Conservation (phyloP, 2,329 filamentous ascomycete species). For the Nemania abortiva region DNA sequence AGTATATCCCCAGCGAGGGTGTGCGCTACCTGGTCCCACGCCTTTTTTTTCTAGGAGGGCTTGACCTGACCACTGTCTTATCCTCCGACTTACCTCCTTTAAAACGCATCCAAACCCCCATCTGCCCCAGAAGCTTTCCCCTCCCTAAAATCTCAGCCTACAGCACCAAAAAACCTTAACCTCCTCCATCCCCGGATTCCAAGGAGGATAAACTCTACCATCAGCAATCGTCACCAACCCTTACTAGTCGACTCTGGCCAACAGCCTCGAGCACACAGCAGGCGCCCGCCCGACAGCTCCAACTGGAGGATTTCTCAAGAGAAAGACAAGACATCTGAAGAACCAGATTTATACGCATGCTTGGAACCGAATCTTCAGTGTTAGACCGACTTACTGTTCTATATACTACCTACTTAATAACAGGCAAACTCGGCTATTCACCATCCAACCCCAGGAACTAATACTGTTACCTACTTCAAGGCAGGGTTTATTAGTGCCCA, state of each 20-base stretch:
- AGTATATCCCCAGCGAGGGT: conserved; percentile 37
- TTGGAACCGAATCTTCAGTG: conserved; percentile 1
- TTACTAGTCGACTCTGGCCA: conserved; percentile 8
- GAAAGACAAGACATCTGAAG: neutral
- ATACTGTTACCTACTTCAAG: conserved; percentile 10
- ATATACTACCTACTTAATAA: conserved; percentile 5
- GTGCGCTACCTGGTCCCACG: conserved; percentile 28
- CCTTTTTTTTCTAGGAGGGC: conserved; percentile 32
- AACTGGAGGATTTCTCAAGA: conserved; percentile 7
- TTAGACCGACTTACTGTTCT: conserved; percentile 6
- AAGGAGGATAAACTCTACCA: conserved; percentile 23
- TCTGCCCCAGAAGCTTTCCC: conserved; percentile 49
- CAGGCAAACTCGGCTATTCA: conserved; percentile 4
- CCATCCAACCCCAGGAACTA: conserved; percentile 4
- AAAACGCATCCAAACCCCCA: conserved; percentile 53
- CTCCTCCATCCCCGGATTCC: conserved; percentile 31
- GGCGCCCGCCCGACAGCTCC: neutral
- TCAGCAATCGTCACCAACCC: conserved; percentile 8
- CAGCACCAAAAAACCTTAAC: conserved; percentile 38
- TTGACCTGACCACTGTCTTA: conserved; percentile 34
- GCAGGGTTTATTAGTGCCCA: conserved; percentile 43
- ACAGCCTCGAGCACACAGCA: conserved; percentile 12
- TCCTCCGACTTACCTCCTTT: conserved; percentile 49
- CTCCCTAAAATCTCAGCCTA: conserved; percentile 50
- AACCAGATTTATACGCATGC: conserved; percentile 3